Conservation (phyloP, 169 alveolate species). For the Plasmodium gonderi region DNA sequence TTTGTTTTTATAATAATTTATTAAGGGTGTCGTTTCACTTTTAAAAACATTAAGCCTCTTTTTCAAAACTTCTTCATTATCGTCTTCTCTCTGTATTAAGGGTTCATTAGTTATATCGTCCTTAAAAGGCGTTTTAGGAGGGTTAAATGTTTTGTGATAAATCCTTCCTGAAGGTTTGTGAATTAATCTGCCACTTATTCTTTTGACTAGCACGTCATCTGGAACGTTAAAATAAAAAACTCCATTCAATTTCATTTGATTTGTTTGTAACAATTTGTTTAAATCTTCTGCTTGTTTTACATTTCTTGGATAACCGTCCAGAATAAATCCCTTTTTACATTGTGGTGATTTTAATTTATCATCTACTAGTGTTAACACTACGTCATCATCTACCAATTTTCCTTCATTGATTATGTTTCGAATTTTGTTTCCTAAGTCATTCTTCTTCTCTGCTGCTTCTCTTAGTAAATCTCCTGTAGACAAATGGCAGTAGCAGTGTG, state of each 20-base stretch:
- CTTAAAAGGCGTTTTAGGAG: slow-evolving; percentile 89
- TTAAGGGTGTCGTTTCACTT: slow-evolving; percentile 81
- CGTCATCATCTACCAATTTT: slow-evolving; percentile 92
- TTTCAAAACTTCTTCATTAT: slow-evolving; percentile 79
- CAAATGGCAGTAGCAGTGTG: slow-evolving; percentile 86
- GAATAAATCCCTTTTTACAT: slow-evolving; percentile 92
- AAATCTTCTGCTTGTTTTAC: slow-evolving; percentile 92
- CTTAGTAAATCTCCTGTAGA: slow-evolving; percentile 83
- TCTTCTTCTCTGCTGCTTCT: slow-evolving; percentile 83
- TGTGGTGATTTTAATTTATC: slow-evolving; percentile 89
- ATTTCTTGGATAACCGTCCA: slow-evolving; percentile 97
- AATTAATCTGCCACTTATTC: slow-evolving; percentile 93
- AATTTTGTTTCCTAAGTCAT: slow-evolving; percentile 87
- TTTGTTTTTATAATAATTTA: slow-evolving; percentile 77
- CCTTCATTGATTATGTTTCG: slow-evolving; percentile 93
- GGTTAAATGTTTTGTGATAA: slow-evolving; percentile 92
- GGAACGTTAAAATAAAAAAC: slow-evolving; percentile 92
- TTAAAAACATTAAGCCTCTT: slow-evolving; percentile 79
- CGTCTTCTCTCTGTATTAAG: slow-evolving; percentile 76
- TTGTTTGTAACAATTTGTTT: slow-evolving; percentile 58
- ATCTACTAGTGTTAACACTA: slow-evolving; percentile 89
- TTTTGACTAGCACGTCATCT: slow-evolving; percentile 90
- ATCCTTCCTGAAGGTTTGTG: slow-evolving; percentile 96
- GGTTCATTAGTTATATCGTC: slow-evolving; percentile 93
- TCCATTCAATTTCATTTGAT: slow-evolving; percentile 79